Conservation (phyloP, 441 rosid genomes). For the Populus hybrid region DNA sequence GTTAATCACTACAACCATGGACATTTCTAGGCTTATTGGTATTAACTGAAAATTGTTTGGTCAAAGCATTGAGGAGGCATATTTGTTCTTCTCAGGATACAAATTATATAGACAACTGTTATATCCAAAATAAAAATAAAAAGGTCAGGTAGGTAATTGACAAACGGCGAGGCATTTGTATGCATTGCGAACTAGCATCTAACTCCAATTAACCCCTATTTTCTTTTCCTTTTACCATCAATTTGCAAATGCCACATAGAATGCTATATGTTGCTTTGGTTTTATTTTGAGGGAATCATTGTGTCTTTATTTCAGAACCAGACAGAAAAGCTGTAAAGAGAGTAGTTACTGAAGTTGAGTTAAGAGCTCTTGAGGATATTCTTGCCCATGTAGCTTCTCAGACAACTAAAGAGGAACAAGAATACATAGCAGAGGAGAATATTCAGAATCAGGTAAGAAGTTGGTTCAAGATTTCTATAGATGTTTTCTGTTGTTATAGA, state of each 20-base stretch:
- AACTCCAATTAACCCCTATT: neutral
- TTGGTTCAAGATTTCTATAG: neutral
- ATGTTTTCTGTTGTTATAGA: constrained; percentile 2
- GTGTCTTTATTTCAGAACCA: constrained; percentile 22
- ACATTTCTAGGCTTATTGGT: neutral
- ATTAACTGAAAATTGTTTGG: neutral
- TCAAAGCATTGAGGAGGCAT: neutral
- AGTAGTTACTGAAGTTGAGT: constrained; percentile 27
- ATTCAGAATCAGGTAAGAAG: constrained; percentile 50
- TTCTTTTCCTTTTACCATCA: too few species aligned
- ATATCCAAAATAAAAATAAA: too few species aligned
- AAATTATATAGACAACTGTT: too few species aligned
- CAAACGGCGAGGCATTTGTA: too few species aligned
- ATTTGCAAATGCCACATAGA: too few species aligned
- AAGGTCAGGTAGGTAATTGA: too few species aligned
- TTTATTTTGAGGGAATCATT: neutral
- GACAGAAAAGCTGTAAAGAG: constrained; percentile 15
- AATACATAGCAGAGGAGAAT: constrained; percentile 38
- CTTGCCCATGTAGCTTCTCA: constrained; percentile 40
- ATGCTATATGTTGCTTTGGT: neutral
- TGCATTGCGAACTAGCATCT: neutral
- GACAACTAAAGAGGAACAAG: constrained; percentile 50
- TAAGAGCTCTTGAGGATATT: constrained; percentile 34
- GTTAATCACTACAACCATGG: neutral
- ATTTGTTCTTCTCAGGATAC: too few species aligned